Conservation (phyloP, 2,329 filamentous ascomycete species). For the Trichophaea hybrida region DNA sequence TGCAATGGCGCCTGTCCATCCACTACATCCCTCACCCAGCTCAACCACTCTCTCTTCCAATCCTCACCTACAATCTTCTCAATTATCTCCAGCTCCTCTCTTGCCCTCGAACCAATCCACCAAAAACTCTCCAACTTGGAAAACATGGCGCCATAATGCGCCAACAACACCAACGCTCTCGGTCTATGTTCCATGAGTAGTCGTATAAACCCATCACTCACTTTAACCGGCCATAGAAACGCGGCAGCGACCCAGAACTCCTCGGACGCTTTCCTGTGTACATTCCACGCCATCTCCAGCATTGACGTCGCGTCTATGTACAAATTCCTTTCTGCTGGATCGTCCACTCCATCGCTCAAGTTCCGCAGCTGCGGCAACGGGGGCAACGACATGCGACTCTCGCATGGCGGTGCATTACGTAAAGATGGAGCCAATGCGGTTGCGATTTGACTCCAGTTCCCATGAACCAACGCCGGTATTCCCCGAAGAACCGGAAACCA, state of each 20-base stretch:
- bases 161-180: neutral
- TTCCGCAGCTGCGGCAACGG: neutral
- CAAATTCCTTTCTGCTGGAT: neutral
- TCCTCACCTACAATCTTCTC: neutral
- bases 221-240: neutral
- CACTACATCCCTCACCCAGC: neutral
- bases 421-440: neutral
- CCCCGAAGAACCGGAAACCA: constrained; percentile 3
- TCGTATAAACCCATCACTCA: neutral
- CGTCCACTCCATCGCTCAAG: neutral
- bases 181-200: neutral
- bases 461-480: neutral
- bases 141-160: neutral
- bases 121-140: neutral
- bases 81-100: constrained; percentile 1
- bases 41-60: neutral
- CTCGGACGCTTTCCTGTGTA: neutral
- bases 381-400: neutral
- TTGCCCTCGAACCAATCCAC: constrained; percentile 1
- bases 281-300: neutral
- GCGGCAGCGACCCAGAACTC: constrained; percentile 1
- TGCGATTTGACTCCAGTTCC: neutral
- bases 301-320: neutral
- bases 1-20: neutral
- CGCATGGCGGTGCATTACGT: neutral